Conservation (phyloP, 2,329 filamentous ascomycete genomes). For the Apiospora malaysiana region DNA sequence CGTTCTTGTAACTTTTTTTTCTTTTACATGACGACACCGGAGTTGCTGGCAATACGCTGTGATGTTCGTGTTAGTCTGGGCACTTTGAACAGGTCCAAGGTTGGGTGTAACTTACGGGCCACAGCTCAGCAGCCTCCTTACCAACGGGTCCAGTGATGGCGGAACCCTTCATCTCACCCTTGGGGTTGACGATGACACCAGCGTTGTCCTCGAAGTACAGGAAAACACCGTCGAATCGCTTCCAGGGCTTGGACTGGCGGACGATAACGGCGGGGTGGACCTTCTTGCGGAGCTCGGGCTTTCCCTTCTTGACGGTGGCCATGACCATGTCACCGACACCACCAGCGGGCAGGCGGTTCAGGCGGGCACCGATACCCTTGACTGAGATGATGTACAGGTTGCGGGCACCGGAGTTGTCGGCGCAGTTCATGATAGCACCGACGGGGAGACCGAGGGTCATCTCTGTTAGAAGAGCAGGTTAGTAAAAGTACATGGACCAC, state of each 20-base stretch:
- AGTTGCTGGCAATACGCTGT: constrained; percentile 99
- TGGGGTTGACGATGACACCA: constrained; percentile 98
- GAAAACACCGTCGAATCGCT: constrained; percentile 97
- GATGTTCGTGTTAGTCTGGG: constrained; percentile 9
- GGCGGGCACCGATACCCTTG: constrained; percentile 96
- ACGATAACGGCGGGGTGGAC: constrained; percentile 99
- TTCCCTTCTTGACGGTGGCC: constrained; percentile 99
- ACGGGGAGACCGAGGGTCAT: constrained; percentile 99
- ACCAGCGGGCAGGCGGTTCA: constrained; percentile 95
- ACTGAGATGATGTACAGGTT: constrained; percentile 99
- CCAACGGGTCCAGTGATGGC: constrained; percentile 99
- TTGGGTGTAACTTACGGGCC: constrained; percentile 75
- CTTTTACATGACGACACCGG: constrained; percentile 98
- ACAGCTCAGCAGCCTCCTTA: constrained; percentile 99
- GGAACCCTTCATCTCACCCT: constrained; percentile 99
- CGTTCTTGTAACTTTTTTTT: constrained; percentile 34
- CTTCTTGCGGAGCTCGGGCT: constrained; percentile 99
- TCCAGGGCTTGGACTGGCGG: constrained; percentile 99
- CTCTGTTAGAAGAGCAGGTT: constrained; percentile 49
- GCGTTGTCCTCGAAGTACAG: constrained; percentile 99
- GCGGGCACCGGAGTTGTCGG: constrained; percentile 97
- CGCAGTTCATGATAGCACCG: constrained; percentile 99
- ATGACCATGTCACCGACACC: constrained; percentile 99
- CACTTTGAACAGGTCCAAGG: neutral
- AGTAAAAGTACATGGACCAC: neutral